Evolutionary conservation across 164 flowering plant species (phyloP), one percentile per base, ranked within the genome.

Genomic region (Tetrastigma voinierianum): DNA sequence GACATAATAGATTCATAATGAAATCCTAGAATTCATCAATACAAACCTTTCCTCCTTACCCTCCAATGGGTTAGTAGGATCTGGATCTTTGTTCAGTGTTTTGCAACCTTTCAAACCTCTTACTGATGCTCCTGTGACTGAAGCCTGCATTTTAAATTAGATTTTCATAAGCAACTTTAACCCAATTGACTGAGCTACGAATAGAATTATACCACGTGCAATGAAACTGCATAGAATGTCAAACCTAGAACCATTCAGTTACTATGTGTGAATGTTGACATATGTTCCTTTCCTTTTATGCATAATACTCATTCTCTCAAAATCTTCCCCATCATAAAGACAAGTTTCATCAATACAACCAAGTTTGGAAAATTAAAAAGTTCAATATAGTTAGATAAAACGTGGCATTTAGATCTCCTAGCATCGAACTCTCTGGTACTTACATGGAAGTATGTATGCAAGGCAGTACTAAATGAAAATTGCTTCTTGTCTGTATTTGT

Each of bases 371-470:
- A 25, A 24, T 20, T 19, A 2, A 17, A 53, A 51, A 40, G 24
- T 13, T 43, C 47, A 64, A 3, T 53, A 47, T 25, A 32, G 13
- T 43, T 20, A 67, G 15, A 16, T 14, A 24, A 21, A 1, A 5
- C 13, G 9, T 25, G 2, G 14, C 9, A 25, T 25, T 12, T 10
- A 4, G 25, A 18, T 16, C n/a, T 17, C 43, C 32, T 51, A 67
- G 11, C 32, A 70, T 61, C 47, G 18, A 59, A 57, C 24, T 17
- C 24, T 17, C 40, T 16, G 44, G 62, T 65, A 76, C 97, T 83
- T 81, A 92, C 97, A n/a, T 82, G 70, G 70, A 95, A 92, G 73
- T 95, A 95, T 14, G 97, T 89, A 64, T 95, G 98, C 83, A 95
- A 77, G 45, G 98, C 97, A 51, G 90, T 79, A 47, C 63, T 89